Base-by-base conservation (phyloP, 2,329 filamentous ascomycete genomes). In the Aspergillus sp. region DNA sequence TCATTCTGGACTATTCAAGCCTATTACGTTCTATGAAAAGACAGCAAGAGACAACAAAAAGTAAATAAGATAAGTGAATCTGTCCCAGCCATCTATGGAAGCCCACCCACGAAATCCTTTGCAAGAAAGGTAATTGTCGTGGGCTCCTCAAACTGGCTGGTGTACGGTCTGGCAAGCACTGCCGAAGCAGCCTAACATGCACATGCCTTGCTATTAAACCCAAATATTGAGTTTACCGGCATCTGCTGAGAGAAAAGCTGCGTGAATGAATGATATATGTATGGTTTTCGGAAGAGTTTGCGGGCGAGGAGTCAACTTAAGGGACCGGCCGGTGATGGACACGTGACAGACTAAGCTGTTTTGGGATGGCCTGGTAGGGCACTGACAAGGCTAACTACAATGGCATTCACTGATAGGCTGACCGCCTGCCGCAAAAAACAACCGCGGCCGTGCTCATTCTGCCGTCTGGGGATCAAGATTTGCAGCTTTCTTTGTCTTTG, bases 11-110 rank as follows among this genome's bases (percentile, higher is more conserved):
- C 27, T 30, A 30, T 4, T 11, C 9, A 9, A 11, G 27, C 27
- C 15, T n/a, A n/a, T 37, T 7, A 37, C 6, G 5, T 5, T 37
- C 15, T 9, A 37, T 15, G 9, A n/a, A n/a, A 37, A 37, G 1
- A 37, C n/a, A 37, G 45, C 33, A 52, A 48, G 11, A 42, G 4
- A n/a, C 33, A 44, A 45, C 13, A 47, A 42, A 44, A 22, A 41
- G 22, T 45, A 33, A 48, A 15, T 17, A 58, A 49, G 22, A 44
- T 15, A 19, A 57, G 50, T 50, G 48, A 49, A 9, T 17, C 37
- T 79, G 75, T 79, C 65, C 75, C 76, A 78, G 70, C 66, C 65
- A 68, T 76, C 75, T 79, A 79, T 79, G 75, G 76, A 76, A 73
- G 73, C 69, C 73, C 75, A 79, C 67, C 67, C 75, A 77, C 57